These are phyloP conservation scores for Mycena epipterygia DNA, from an alignment of 768 basidiomycete species.

Conservation along the genomic window DNA sequence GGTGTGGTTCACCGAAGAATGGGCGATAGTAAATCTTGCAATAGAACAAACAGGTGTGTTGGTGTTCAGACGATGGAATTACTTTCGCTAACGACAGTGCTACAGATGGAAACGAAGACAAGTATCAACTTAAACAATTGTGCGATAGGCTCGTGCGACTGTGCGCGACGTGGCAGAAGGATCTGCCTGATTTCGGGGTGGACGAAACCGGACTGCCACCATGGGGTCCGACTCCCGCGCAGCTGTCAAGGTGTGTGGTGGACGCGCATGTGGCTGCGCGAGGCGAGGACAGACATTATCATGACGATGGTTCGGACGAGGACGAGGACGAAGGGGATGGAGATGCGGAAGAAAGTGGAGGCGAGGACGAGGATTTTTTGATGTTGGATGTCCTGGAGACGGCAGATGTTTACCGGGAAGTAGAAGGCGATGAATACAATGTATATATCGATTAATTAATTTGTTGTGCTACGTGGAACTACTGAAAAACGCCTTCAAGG, in stretches of 20 bases:
- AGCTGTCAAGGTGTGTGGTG: neutral
- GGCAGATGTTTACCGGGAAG: too few relatives aligned
- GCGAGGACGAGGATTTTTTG: too few relatives aligned
- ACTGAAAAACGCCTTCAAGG: too few relatives aligned
- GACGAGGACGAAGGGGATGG: too few relatives aligned
- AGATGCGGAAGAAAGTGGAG: too few relatives aligned
- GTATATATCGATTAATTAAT: too few relatives aligned
- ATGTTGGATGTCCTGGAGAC: too few relatives aligned
- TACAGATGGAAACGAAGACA: too few relatives aligned
- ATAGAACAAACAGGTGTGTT: neutral
- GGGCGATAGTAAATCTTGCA: neutral
- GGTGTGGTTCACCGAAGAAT: conserved; percentile 10
- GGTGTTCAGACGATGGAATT: fast-evolving
- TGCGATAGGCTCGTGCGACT: neutral
- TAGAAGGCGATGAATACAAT: too few relatives aligned
- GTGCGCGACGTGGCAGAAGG: neutral
- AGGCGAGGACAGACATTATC: conserved; percentile 1
- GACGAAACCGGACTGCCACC: neutral
- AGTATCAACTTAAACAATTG: neutral
- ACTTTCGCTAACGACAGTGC: too few relatives aligned
- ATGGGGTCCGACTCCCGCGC: neutral
- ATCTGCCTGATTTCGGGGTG: neutral
- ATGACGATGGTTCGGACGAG: too few relatives aligned
- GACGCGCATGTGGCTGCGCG: neutral
- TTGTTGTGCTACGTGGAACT: too few relatives aligned